Conservation (phyloP, 2,329 filamentous ascomycete genomes). For the Chaetomiaceae sp. region DNA sequence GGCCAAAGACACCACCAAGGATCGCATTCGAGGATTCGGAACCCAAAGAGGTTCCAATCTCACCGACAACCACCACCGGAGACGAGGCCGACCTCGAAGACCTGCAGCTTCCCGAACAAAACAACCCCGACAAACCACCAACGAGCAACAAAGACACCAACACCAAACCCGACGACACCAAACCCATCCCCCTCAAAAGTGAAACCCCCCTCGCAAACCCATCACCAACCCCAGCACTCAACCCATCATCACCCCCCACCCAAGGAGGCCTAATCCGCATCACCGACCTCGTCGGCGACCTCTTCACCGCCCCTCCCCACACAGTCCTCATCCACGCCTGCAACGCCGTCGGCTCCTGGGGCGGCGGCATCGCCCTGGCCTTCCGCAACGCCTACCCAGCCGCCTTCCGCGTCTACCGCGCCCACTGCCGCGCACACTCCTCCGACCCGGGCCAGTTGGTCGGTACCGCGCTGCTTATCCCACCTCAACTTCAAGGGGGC, state of each 20-base stretch:
- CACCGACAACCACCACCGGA: neutral
- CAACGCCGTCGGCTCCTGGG: conserved; percentile 23
- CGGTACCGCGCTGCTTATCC: conserved; percentile 23
- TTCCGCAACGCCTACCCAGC: conserved; percentile 20
- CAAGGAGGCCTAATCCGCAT: conserved; percentile 8
- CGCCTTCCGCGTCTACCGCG: conserved; percentile 18
- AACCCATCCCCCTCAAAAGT: neutral
- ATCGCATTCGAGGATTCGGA: neutral
- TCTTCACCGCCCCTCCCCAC: conserved; percentile 20
- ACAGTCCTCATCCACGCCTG: conserved; percentile 26
- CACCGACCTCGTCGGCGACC: conserved; percentile 15
- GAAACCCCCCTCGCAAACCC: neutral
- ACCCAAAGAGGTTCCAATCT: neutral
- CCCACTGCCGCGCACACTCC: conserved; percentile 19
- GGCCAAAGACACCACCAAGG: neutral
- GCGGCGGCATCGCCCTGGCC: conserved; percentile 19
- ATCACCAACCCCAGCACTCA: neutral
- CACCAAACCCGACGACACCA: neutral
- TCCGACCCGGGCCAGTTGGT: conserved; percentile 10
- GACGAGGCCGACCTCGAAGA: too few relatives aligned
- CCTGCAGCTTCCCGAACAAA: neutral
- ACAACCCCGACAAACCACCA: neutral
- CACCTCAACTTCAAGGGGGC: conserved; percentile 2
- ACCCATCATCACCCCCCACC: neutral
- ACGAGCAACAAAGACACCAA: neutral